Conservation (phyloP, 2,329 filamentous ascomycete species). For the Colletotrichum cereale region DNA sequence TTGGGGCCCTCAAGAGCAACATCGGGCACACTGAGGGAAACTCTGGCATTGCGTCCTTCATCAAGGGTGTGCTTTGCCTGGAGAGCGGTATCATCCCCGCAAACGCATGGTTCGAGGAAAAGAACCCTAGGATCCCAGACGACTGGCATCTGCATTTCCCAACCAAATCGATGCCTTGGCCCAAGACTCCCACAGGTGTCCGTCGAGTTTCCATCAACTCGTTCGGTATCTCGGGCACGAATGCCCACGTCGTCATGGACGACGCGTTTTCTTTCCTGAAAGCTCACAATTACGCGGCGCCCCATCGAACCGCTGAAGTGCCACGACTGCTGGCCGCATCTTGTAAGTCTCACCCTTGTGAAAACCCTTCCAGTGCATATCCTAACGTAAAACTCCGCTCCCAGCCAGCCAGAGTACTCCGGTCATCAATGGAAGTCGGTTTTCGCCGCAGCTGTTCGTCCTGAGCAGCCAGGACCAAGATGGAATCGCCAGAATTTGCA, state of each 20-base stretch:
- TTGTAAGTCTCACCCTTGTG: neutral
- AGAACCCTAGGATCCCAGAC: conserved; percentile 46
- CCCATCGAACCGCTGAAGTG: neutral
- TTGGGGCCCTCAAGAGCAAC: conserved; percentile 34
- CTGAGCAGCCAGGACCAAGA: conserved; percentile 57
- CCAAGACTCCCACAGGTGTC: conserved; percentile 50
- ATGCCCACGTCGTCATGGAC: neutral
- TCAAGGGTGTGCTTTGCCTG: conserved; percentile 45
- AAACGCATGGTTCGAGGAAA: conserved; percentile 45
- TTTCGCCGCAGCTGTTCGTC: conserved; percentile 53
- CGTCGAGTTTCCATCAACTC: conserved; percentile 64
- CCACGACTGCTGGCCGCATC: neutral
- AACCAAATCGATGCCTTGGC: conserved; percentile 1
- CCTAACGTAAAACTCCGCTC: neutral
- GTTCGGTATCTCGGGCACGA: conserved; percentile 29
- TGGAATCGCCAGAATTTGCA: conserved; percentile 52
- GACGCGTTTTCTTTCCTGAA: neutral
- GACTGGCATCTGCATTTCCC: conserved; percentile 51
- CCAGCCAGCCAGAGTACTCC: neutral
- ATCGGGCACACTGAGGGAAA: conserved; percentile 46
- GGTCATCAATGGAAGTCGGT: neutral
- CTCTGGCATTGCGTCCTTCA: conserved; percentile 43
- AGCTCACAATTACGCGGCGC: neutral
- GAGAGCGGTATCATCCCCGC: conserved; percentile 48
- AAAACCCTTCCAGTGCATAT: neutral